Base-by-base conservation (phyloP, 2,329 filamentous ascomycete species). In the Hypoxylon sp. region DNA sequence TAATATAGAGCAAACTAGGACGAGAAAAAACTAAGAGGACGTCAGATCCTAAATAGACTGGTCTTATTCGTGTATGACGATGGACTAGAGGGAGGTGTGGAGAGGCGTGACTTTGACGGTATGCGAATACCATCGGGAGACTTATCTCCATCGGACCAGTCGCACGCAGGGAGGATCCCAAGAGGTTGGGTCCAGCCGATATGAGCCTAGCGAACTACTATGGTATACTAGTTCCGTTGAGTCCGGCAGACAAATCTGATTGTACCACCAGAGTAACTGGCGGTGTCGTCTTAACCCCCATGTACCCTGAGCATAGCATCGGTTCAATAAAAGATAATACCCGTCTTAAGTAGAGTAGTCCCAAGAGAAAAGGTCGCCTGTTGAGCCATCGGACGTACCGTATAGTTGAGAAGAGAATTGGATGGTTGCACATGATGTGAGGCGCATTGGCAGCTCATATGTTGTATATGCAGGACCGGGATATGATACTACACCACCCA, bases 401-500 rank as follows among this genome's bases (percentile, higher is more conserved):
- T 53, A 43, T 63, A 51, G 54, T 30, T 51, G 8, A 34, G 39
- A 34, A 53, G 43, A 34, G 47, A 65, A 55, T 37, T 53, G 48
- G 39, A 37, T 43, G 58, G 56, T 65, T 61, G 63, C 61, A 65
- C 64, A 54, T 63, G 57, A 67, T 47, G 58, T 63, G 63, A 63
- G 67, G 57, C 63, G 67, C 51, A 62, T 61, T 65, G 43, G 67
- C 41, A 57, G 52, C 52, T 65, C 50, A 55, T 52, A 51, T 46
- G 52, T 41, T 64, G 51, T 57, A 56, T 60, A 69, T 70, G 69
- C 65, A 70, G 69, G 68, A 59, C 64, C 61, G 65, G 65, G 61
- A 63, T 43, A 53, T 54, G 65, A 70, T 70, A 60, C 63, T 67
- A 70, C 67, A 61, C 57, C 63, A 46, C 46, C 65, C 64, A 67